Conservation (phyloP, 1,284 basidiomycete species). For the Volvariella volvacea region DNA sequence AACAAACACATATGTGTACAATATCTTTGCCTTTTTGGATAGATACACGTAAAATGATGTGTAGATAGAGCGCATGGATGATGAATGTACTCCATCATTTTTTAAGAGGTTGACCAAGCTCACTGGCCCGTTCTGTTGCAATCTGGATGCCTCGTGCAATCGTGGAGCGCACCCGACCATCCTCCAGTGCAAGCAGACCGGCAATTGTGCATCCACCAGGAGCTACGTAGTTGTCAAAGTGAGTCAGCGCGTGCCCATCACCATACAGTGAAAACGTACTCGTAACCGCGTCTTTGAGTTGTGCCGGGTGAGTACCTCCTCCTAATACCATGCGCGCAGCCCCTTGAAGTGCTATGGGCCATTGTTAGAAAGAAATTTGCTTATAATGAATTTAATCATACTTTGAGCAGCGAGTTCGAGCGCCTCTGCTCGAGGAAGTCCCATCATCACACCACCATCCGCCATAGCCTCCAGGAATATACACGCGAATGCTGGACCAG, state of each 20-base stretch:
- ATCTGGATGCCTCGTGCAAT: constrained; percentile 95
- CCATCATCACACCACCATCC: constrained; percentile 99
- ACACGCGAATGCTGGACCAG: constrained; percentile 95
- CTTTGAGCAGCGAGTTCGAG: constrained; percentile 95
- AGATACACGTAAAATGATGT: neutral
- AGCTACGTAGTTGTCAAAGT: constrained; percentile 50
- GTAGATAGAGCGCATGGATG: neutral
- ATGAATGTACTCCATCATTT: constrained; percentile 23
- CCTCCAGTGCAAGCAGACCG: constrained; percentile 90
- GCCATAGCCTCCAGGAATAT: constrained; percentile 98
- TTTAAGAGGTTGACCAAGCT: constrained; percentile 59
- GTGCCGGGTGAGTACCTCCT: constrained; percentile 86
- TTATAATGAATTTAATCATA: constrained; percentile 34
- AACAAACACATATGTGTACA: constrained; percentile 9
- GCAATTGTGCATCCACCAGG: constrained; percentile 99
- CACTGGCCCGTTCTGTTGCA: constrained; percentile 82
- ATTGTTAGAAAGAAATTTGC: constrained; percentile 23
- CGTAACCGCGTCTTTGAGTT: constrained; percentile 96
- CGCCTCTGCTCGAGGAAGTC: constrained; percentile 89
- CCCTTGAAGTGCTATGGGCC: constrained; percentile 74
- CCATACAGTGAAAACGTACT: constrained; percentile 48
- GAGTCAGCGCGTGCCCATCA: constrained; percentile 2
- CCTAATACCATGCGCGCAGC: constrained; percentile 95
- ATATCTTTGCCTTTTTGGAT: neutral
- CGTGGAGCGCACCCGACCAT: constrained; percentile 89